Evolutionary conservation across 2,329 filamentous ascomycete genomes (phyloP).

Genomic region (Aspergillus melleus): DNA sequence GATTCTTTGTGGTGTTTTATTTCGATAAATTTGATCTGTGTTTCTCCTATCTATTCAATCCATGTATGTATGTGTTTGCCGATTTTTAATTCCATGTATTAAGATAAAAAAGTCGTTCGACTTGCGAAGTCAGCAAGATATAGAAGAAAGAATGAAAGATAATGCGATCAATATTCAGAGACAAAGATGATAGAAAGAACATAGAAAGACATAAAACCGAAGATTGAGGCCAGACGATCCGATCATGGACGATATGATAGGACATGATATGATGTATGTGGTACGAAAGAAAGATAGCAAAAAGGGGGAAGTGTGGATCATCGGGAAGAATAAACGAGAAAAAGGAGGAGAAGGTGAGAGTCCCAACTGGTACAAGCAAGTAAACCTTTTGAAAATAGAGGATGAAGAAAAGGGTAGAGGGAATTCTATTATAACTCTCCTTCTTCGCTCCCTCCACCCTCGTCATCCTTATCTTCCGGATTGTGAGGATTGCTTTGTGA

Average conservation of each 20-base stretch:
- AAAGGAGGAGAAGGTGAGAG: no score
- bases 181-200: background rate
- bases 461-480: slow-evolving; percentile 20
- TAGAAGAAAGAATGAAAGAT: background rate
- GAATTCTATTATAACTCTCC: slow-evolving; percentile 35
- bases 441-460: slow-evolving; percentile 44
- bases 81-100: background rate
- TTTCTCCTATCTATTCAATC: background rate
- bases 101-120: background rate
- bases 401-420: no score
- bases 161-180: background rate
- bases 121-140: background rate
- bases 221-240: no score
- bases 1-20: background rate
- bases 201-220: background rate
- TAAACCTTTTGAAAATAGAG: no score
- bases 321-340: background rate
- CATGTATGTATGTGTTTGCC: background rate
- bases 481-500: slow-evolving; percentile 12
- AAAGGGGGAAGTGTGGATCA: background rate
- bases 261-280: background rate
- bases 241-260: background rate
- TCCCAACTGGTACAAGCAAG: background rate
- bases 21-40: background rate
- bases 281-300: background rate